These are phyloP conservation scores for Xylaria curta DNA, from an alignment of 495 filamentous ascomycete species.

Conservation along the genomic window DNA sequence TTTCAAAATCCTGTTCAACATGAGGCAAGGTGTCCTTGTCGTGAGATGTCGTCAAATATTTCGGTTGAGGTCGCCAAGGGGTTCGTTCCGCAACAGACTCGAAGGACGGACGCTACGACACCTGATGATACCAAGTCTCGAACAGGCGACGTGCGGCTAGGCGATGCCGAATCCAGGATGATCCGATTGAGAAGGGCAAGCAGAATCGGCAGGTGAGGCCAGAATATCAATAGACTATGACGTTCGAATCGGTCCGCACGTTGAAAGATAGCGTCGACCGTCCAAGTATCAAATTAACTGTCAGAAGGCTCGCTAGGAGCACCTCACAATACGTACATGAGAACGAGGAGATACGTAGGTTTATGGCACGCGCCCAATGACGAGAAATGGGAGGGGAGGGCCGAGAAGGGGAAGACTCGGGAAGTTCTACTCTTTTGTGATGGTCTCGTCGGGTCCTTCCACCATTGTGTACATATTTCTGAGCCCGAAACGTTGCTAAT, in stretches of 20 bases:
- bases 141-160: background rate
- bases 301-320: slow-evolving; percentile 6
- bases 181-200: slow-evolving; percentile 1
- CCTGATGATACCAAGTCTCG: slow-evolving; percentile 13
- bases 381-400: background rate
- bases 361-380: slow-evolving; percentile 7
- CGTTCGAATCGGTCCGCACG: background rate
- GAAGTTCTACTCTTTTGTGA: slow-evolving; percentile 14
- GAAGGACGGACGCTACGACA: background rate
- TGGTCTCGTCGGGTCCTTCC: slow-evolving; percentile 16
- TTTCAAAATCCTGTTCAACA: background rate
- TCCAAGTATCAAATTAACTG: slow-evolving; percentile 1
- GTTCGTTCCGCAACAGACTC: background rate
- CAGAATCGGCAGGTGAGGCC: background rate
- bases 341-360: slow-evolving; percentile 3
- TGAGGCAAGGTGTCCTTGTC: background rate
- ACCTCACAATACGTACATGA: background rate
- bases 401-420: slow-evolving; percentile 7
- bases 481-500: slow-evolving; percentile 2
- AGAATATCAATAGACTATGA: background rate
- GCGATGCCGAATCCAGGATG: background rate
- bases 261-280: background rate
- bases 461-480: slow-evolving; percentile 10
- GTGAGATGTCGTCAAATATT: background rate
- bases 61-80: slow-evolving; percentile 11